A percentile compares a stretch with the other conserved stretches of the same genome.
phyloP scores from a whole-genome alignment of 2,329 filamentous ascomycete genomes.

The Exophiala phaeomuriformis region DNA sequence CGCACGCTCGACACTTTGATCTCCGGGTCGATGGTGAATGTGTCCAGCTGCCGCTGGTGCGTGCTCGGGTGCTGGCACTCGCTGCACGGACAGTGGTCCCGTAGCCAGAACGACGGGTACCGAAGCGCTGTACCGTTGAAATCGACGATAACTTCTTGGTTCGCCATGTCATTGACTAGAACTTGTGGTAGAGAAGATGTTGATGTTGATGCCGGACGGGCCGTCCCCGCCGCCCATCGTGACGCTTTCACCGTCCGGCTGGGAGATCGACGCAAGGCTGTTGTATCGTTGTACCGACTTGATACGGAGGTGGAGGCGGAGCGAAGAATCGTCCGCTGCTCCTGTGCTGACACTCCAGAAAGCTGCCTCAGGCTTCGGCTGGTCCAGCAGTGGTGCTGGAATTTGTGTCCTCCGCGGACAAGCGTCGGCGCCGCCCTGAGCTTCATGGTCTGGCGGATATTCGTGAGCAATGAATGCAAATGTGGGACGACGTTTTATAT shows the following conservation, averaged over 20 bases:
- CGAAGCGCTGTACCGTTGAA: conserved; percentile 22
- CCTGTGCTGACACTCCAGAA: too few relatives aligned
- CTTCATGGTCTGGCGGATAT: background rate
- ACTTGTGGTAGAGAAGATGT: conserved; percentile 11
- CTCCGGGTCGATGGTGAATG: conserved; percentile 51
- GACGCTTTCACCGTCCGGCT: too few relatives aligned
- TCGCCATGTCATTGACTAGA: conserved; percentile 26
- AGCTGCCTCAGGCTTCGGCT: background rate
- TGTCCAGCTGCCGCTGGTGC: conserved; percentile 61
- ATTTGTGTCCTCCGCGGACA: background rate
- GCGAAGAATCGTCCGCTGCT: too few relatives aligned
- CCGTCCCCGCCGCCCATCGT: too few relatives aligned
- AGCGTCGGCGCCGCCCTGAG: background rate
- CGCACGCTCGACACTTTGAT: conserved; percentile 4
- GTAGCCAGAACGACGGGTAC: conserved; percentile 32
- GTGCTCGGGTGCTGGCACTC: conserved; percentile 63
- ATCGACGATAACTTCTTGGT: conserved; percentile 26
- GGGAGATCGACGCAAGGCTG: too few relatives aligned
- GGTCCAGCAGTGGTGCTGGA: background rate
- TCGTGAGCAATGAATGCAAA: background rate
- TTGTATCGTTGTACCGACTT: too few relatives aligned
- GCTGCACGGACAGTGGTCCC: conserved; percentile 66
- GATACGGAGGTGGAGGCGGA: too few relatives aligned
- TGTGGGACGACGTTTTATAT: too few relatives aligned
- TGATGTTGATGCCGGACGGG: background rate